These are phyloP conservation scores for Ambispora gerdemannii DNA, from an alignment of 192 early-diverging fungal species.

Conservation along the genomic window DNA sequence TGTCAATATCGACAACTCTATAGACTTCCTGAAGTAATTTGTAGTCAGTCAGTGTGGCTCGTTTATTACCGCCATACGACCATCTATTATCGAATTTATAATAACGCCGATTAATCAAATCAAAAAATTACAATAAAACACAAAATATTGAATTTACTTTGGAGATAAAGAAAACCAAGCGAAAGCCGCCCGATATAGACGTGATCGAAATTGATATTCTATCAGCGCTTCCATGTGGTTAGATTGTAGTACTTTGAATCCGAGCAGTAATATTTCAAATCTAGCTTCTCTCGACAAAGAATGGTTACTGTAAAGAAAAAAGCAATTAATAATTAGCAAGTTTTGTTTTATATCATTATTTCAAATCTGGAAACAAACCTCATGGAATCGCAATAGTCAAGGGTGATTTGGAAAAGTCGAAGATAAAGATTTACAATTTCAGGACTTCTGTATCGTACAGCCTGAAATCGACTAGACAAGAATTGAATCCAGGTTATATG, in stretches of 20 bases:
- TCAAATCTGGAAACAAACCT: constrained; percentile 24
- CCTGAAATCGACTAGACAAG: constrained; percentile 79
- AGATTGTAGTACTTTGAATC: constrained; percentile 70
- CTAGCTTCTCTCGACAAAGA: constrained; percentile 72
- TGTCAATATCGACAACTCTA: constrained; percentile 57
- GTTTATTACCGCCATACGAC: constrained; percentile 75
- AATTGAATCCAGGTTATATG: constrained; percentile 88
- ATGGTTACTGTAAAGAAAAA: constrained; percentile 49
- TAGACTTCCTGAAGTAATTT: constrained; percentile 66
- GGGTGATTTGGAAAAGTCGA: constrained; percentile 77
- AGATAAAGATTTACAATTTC: constrained; percentile 74
- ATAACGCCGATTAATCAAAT: constrained; percentile 28
- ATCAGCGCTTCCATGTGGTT: constrained; percentile 61
- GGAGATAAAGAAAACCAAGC: constrained; percentile 81
- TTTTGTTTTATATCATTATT: neutral
- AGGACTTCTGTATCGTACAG: constrained; percentile 66
- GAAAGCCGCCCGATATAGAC: constrained; percentile 69
- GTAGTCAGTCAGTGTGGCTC: constrained; percentile 57
- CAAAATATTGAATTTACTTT: constrained; percentile 46
- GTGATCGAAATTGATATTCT: constrained; percentile 61
- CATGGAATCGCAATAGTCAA: constrained; percentile 42
- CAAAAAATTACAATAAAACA: constrained; percentile 34
- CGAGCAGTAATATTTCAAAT: constrained; percentile 73
- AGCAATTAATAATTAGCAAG: neutral
- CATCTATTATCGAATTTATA: constrained; percentile 42